Conservation (phyloP, 1,284 basidiomycete genomes). For the Moesziomyces parantarcticus region DNA sequence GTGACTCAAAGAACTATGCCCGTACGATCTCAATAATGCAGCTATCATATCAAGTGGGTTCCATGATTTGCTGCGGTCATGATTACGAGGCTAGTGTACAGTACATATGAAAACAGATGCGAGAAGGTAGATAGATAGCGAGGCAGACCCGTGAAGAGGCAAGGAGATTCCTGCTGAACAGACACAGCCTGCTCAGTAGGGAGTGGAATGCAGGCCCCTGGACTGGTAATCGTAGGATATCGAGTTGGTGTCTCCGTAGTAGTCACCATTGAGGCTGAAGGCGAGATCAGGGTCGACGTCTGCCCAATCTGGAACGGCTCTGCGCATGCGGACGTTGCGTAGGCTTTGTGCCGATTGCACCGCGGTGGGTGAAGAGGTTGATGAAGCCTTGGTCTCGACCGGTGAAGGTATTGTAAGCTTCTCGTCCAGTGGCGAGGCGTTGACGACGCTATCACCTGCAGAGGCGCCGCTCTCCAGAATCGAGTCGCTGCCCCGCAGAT, state of each 20-base stretch:
- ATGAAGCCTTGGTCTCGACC: constrained; percentile 6
- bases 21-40: too few species aligned
- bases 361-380: constrained; percentile 3
- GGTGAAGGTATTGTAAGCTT: constrained; percentile 8
- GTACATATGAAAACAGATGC: background rate
- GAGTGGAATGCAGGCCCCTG: constrained; percentile 34
- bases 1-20: too few species aligned
- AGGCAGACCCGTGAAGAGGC: too few species aligned
- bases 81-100: constrained; percentile 12
- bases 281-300: constrained; percentile 49
- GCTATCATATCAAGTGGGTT: too few species aligned
- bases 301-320: constrained; percentile 45
- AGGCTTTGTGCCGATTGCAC: constrained; percentile 16
- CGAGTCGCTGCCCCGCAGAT: constrained; percentile 6
- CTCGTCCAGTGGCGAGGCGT: constrained; percentile 13
- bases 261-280: constrained; percentile 43
- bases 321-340: constrained; percentile 10
- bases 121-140: constrained; percentile 3
- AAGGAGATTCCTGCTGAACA: too few species aligned
- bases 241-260: constrained; percentile 30
- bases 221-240: constrained; percentile 49
- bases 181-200: constrained; percentile 9
- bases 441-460: constrained; percentile 7
- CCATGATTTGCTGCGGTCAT: background rate
- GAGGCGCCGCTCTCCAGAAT: constrained; percentile 3